Percentiles rank a stretch among this genome's conserved stretches.
Evolutionary conservation across 2,329 filamentous ascomycete species (phyloP).

Genomic region (Aureobasidium sp.): DNA sequence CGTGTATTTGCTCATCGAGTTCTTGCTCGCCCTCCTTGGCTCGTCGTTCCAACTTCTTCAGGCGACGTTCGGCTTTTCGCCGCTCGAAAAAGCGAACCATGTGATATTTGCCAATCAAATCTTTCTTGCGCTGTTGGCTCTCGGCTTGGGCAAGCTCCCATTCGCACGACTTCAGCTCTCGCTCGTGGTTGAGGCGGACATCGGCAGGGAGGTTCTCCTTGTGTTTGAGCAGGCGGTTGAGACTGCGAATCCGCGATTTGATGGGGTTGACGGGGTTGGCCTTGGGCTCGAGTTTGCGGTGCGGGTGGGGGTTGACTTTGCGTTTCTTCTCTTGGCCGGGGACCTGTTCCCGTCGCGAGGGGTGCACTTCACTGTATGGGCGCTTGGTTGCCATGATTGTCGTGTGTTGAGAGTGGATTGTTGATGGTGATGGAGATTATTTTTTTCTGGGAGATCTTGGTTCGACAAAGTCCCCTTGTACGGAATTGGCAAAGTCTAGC

Average conservation of each 20-base stretch:
- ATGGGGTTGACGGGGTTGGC: conserved; percentile 42
- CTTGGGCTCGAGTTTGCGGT: conserved; percentile 28
- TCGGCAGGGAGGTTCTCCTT: conserved; percentile 58
- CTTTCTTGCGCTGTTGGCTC: conserved; percentile 54
- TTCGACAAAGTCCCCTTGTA: neutral
- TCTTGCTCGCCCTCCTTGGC: conserved; percentile 39
- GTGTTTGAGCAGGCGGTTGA: conserved; percentile 58
- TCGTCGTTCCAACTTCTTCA: conserved; percentile 57
- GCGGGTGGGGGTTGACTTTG: conserved; percentile 22
- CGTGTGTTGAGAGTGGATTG: neutral
- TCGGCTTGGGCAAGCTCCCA: conserved; percentile 55
- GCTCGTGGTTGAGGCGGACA: conserved; percentile 61
- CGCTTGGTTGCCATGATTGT: conserved; percentile 25
- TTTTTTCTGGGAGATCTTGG: conserved; percentile 7
- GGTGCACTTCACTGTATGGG: conserved; percentile 22
- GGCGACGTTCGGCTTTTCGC: conserved; percentile 59
- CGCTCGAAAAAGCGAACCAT: conserved; percentile 79
- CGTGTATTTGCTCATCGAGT: conserved; percentile 38
- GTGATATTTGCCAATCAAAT: conserved; percentile 73
- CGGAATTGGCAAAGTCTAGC: conserved; percentile 11
- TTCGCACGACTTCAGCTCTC: conserved; percentile 61
- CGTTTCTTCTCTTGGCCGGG: conserved; percentile 22
- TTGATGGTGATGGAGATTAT: neutral
- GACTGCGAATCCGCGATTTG: conserved; percentile 65
- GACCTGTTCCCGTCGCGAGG: conserved; percentile 23